Percentiles rank a stretch among this genome's conserved stretches.
phyloP scores from a whole-genome alignment of 2,329 filamentous ascomycete species.

The Fusarium pseudocircinatum region DNA sequence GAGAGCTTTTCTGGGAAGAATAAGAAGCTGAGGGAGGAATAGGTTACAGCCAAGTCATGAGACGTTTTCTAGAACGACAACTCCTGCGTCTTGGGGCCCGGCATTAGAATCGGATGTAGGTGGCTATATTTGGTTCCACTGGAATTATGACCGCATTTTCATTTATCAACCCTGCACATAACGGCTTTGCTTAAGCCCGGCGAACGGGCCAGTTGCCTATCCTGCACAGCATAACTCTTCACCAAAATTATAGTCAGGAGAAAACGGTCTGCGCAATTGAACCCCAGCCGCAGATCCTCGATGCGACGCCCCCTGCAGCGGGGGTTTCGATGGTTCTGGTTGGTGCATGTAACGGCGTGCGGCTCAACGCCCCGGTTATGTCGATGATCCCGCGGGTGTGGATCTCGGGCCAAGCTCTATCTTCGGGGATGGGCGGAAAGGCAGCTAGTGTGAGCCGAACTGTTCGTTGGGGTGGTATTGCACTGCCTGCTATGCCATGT shows the following conservation, averaged over 20 bases:
- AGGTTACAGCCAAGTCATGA: neutral
- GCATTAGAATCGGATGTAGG: neutral
- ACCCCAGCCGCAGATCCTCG: neutral
- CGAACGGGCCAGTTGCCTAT: neutral
- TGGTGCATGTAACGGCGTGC: constrained; percentile 8
- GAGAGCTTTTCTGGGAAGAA: constrained; percentile 1
- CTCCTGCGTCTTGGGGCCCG: neutral
- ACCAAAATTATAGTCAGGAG: neutral
- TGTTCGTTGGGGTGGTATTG: neutral
- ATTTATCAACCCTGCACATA: neutral
- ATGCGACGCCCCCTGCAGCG: constrained; percentile 2
- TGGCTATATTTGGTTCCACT: neutral
- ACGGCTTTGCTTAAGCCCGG: neutral
- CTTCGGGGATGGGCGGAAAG: neutral
- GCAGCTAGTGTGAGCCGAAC: neutral
- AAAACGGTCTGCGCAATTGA: neutral
- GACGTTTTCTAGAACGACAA: neutral
- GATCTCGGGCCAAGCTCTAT: neutral
- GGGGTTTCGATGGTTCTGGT: neutral
- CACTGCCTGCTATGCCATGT: neutral
- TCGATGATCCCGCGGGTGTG: neutral
- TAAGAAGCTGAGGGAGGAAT: constrained; percentile 3
- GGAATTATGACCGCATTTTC: neutral
- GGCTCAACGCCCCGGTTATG: neutral
- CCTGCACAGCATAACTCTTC: neutral